Conservation (phyloP, 768 basidiomycete species). For the Pholiota conissans region DNA sequence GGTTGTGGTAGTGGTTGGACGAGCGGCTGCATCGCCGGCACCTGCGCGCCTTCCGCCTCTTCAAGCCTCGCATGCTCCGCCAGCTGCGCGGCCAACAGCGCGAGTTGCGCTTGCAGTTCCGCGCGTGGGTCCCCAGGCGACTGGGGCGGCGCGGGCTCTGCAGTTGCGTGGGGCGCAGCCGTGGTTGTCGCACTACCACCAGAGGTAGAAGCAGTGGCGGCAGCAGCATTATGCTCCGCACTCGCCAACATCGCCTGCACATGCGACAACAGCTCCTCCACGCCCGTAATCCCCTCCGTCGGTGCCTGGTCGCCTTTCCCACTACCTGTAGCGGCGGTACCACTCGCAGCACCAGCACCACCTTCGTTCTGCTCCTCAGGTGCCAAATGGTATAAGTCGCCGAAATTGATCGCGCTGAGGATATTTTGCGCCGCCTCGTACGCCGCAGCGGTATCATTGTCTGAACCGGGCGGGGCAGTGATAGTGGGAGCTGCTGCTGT, state of each 20-base stretch:
- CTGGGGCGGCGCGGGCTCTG: constrained; percentile 10
- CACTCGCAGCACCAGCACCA: not conserved
- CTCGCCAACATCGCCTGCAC: constrained; percentile 27
- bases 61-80: constrained; percentile 60
- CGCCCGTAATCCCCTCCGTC: constrained; percentile 11
- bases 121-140: constrained; percentile 43
- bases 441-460: constrained; percentile 53
- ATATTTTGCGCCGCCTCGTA: constrained; percentile 82
- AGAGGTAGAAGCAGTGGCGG: constrained; percentile 1
- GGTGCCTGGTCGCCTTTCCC: constrained; percentile 3
- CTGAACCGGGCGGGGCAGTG: constrained; percentile 23
- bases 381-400: constrained; percentile 45
- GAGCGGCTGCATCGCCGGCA: constrained; percentile 8
- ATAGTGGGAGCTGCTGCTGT: no score
- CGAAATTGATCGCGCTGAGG: constrained; percentile 75
- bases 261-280: constrained; percentile 28
- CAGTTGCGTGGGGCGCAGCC: no score
- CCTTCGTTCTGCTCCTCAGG: constrained; percentile 29
- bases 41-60: constrained; percentile 19
- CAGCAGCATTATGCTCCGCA: constrained; percentile 4
- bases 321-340: not conserved
- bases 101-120: constrained; percentile 71
- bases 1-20: not conserved
- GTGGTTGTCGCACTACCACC: not conserved
- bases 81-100: constrained; percentile 70